A percentile compares a stretch with the other conserved stretches of the same genome.
Evolutionary conservation across 495 filamentous ascomycete genomes (phyloP).

Genomic region (Cetradonia linearis): DNA sequence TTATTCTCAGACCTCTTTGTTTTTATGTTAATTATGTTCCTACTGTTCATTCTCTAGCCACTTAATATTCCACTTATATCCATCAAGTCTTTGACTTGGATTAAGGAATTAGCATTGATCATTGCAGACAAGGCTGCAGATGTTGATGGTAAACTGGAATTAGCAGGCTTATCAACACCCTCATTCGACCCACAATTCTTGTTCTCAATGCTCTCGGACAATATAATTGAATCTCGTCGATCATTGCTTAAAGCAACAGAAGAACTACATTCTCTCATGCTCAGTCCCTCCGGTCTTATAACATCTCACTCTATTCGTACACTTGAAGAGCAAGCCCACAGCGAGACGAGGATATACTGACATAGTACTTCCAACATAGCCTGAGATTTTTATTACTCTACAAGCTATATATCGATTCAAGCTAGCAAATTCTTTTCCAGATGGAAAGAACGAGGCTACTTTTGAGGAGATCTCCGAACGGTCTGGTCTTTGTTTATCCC

Average conservation of each 20-base stretch:
- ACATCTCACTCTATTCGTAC: conserved; percentile 1
- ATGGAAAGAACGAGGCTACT: conserved; percentile 29
- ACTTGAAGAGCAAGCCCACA: background rate
- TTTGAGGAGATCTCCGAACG: conserved; percentile 33
- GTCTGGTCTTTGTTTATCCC: conserved; percentile 10
- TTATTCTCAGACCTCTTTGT: too few species aligned
- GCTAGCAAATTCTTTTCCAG: conserved; percentile 27
- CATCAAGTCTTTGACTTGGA: conserved; percentile 16
- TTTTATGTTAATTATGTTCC: background rate
- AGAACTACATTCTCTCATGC: conserved; percentile 12
- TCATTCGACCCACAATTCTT: background rate
- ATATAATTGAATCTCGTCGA: background rate
- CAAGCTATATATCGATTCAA: conserved; percentile 27
- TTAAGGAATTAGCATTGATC: conserved; percentile 18
- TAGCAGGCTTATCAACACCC: background rate
- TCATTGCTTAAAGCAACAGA: conserved; percentile 4
- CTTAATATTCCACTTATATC: background rate
- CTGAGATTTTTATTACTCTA: conserved; percentile 10
- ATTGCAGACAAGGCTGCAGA: conserved; percentile 18
- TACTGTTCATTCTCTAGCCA: background rate
- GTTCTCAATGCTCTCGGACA: background rate
- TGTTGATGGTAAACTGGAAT: conserved; percentile 17
- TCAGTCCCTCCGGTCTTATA: conserved; percentile 2
- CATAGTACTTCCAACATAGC: background rate
- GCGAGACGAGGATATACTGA: background rate